Conservation (phyloP, 768 basidiomycete genomes). For the Leccinum olivaceopallidum region DNA sequence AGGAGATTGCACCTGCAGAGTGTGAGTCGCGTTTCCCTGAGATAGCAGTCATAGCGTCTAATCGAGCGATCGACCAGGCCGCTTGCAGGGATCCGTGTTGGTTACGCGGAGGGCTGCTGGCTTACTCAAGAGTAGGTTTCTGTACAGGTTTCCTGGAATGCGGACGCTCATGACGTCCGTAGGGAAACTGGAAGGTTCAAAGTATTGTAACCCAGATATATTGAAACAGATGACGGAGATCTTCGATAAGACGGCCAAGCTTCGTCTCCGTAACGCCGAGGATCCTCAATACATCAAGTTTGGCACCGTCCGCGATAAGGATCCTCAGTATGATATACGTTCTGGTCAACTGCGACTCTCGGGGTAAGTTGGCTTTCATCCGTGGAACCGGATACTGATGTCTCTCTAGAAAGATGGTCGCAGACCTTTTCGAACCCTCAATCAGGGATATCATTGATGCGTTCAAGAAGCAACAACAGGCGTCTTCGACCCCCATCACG, state of each 20-base stretch:
- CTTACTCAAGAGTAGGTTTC: conserved; percentile 29
- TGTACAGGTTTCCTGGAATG: background rate
- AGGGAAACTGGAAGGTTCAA: conserved; percentile 35
- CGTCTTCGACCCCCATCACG: conserved; percentile 33
- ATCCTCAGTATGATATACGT: conserved; percentile 38
- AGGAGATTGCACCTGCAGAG: conserved; percentile 39
- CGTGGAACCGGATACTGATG: background rate
- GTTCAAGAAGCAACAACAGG: conserved; percentile 34
- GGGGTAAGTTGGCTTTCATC: conserved; percentile 28
- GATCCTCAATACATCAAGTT: conserved; percentile 44
- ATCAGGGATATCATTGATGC: conserved; percentile 38
- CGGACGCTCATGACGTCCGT: background rate
- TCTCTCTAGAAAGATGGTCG: conserved; percentile 37
- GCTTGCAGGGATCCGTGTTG: conserved; percentile 41
- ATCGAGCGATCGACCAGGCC: conserved; percentile 29
- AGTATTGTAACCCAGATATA: conserved; percentile 33
- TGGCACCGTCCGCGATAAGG: conserved; percentile 40
- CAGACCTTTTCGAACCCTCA: conserved; percentile 45
- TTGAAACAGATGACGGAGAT: conserved; percentile 37
- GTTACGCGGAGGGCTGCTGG: conserved; percentile 37
- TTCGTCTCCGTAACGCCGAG: conserved; percentile 42
- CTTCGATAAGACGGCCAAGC: conserved; percentile 43
- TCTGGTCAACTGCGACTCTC: conserved; percentile 40
- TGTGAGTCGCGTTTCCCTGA: conserved; percentile 25
- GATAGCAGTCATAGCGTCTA: background rate